Evolutionary conservation across 495 filamentous ascomycete genomes (phyloP).

Genomic region (Podospora conica): DNA sequence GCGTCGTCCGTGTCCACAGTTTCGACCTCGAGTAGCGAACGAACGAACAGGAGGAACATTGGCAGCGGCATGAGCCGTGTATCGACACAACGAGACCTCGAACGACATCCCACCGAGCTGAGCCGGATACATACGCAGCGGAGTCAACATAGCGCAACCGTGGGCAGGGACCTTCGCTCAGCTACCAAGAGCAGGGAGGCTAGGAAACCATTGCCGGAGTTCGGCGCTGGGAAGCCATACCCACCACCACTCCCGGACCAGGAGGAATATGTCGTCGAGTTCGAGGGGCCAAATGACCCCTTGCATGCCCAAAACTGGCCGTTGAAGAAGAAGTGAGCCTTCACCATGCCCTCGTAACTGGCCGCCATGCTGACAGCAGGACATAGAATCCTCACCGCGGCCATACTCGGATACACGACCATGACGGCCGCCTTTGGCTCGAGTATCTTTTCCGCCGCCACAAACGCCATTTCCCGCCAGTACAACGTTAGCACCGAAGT

Average conservation of each 20-base stretch:
- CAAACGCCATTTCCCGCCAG: constrained; percentile 41
- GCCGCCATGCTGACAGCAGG: constrained; percentile 12
- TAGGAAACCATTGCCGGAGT: constrained; percentile 51
- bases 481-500: constrained; percentile 56
- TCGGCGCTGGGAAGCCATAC: constrained; percentile 72
- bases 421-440: constrained; percentile 68
- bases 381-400: constrained; percentile 52
- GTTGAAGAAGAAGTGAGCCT: constrained; percentile 61
- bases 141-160: constrained; percentile 70
- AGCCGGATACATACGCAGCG: constrained; percentile 68
- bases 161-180: constrained; percentile 46
- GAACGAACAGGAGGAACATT: neutral
- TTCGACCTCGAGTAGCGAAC: constrained; percentile 28
- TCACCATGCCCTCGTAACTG: constrained; percentile 2
- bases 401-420: constrained; percentile 75
- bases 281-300: constrained; percentile 72
- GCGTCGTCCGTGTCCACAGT: constrained; percentile 46
- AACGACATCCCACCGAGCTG: constrained; percentile 66
- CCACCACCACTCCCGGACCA: constrained; percentile 64
- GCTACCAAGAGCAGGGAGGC: constrained; percentile 38
- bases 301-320: constrained; percentile 82
- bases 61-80: constrained; percentile 47
- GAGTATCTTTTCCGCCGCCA: constrained; percentile 63
- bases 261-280: constrained; percentile 86
- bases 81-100: constrained; percentile 61